phyloP scores from a whole-genome alignment of 495 filamentous ascomycete genomes.

The Trichoderma asperelloides region DNA sequence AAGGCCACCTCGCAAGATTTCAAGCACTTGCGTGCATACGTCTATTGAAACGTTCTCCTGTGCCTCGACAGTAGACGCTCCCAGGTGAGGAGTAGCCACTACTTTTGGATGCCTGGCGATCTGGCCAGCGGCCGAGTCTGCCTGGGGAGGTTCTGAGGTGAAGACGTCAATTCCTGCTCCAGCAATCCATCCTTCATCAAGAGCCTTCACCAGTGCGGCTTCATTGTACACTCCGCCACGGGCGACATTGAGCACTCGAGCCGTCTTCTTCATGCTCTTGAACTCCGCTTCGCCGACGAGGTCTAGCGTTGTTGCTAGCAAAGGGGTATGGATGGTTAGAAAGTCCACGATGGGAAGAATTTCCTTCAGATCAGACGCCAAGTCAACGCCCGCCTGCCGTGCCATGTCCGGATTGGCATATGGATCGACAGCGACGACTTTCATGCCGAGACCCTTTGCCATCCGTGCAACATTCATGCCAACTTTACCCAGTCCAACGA shows the following conservation, averaged over 20 bases:
- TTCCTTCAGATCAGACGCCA: conserved; percentile 42
- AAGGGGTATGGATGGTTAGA: conserved; percentile 65
- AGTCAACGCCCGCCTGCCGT: conserved; percentile 44
- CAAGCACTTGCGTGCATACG: conserved; percentile 63
- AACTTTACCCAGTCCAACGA: conserved; percentile 66
- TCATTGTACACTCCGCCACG: conserved; percentile 72
- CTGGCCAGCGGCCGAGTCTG: conserved; percentile 41
- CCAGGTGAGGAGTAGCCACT: conserved; percentile 63
- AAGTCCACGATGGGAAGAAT: conserved; percentile 58
- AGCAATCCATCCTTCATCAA: conserved; percentile 57
- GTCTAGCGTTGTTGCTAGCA: conserved; percentile 60
- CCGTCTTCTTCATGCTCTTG: conserved; percentile 55
- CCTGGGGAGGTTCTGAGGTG: conserved; percentile 54
- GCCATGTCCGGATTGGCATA: conserved; percentile 57
- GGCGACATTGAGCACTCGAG: conserved; percentile 60
- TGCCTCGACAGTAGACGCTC: conserved; percentile 65
- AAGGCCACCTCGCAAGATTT: conserved; percentile 54
- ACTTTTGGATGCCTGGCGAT: conserved; percentile 54
- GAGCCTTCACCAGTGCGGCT: conserved; percentile 52
- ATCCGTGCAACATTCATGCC: conserved; percentile 62
- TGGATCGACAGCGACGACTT: conserved; percentile 55
- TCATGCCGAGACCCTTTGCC: conserved; percentile 62
- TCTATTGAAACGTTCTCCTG: conserved; percentile 69
- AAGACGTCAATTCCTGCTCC: conserved; percentile 72
- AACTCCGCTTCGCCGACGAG: conserved; percentile 55